Evolutionary conservation across 2,329 filamentous ascomycete species (phyloP), one percentile per base, ranked within the genome.

Genomic region (Capronia americana): DNA sequence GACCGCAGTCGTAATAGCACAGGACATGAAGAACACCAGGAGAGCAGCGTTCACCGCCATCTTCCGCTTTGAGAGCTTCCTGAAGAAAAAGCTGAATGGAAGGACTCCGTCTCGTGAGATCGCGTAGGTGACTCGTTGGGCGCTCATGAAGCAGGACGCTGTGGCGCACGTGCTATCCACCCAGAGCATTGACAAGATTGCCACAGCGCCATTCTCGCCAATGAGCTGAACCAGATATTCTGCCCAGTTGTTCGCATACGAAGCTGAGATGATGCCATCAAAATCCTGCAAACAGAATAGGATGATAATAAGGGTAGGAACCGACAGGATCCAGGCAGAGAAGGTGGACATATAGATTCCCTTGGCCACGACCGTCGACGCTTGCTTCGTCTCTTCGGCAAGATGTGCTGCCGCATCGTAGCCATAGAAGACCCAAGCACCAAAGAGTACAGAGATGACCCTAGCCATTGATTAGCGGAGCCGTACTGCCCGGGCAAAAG

Each of bases 241-340:
- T 10, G 78, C 78, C 74, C 75, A 80, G 65, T 79, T 80, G 69
- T 80, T 80, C 38, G 74, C 59, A 57, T 79, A 80, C 0, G 72
- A 69, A 5, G 72, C 78, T 1, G 69, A 70, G 34, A 79, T 73
- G 62, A 80, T 77, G 14, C 74, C 75, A 6, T 78, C 75, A 51
- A 80, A 79, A 64, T 80, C 77, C 69, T 79, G 78, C 58, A 79
- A 75, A 69, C 77, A 80, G 72, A 79, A 79, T 2, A 80, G 73
- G n/a, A 79, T 72, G 11, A 80, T 70, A 50, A 79, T 75, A 7
- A 80, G 71, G 1, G 77, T 79, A 48, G 78, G 78, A 2, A 80
- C 67, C 1, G 78, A 80, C 32, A 79, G 65, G 7, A 78, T 4
- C 77, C 77, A 79, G 4, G 77, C 72, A 1, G 74, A 76, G 17